Conservation (phyloP, 176 grass and related monocot genomes). For the Musa troglodytarum region DNA sequence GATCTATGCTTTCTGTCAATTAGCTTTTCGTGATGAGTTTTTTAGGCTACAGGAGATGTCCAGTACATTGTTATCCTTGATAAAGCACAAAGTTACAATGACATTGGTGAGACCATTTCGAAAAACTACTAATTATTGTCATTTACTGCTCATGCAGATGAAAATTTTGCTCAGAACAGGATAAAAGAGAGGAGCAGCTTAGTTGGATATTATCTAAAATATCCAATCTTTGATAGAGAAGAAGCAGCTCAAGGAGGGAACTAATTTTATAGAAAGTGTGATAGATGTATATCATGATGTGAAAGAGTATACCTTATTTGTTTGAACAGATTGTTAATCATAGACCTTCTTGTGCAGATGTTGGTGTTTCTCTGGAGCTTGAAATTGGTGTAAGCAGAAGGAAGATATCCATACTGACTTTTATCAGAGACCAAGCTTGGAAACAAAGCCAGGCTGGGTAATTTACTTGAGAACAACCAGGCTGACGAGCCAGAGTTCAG, state of each 20-base stretch:
- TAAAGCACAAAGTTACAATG: too few species aligned
- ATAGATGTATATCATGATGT: background rate
- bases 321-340: constrained; percentile 19
- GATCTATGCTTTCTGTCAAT: too few species aligned
- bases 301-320: constrained; percentile 16
- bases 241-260: background rate
- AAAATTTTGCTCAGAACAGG: background rate
- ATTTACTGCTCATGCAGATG: background rate
- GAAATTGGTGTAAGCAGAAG: background rate
- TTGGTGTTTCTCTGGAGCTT: background rate
- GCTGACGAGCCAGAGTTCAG: constrained; percentile 20
- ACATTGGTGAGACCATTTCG: too few species aligned
- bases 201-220: background rate
- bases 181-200: background rate
- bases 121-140: background rate
- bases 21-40: too few species aligned
- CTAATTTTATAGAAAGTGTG: background rate
- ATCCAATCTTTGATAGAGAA: background rate
- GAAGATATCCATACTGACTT: background rate
- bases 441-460: constrained; percentile 16
- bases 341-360: background rate
- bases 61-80: too few species aligned
- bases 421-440: constrained; percentile 21
- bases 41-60: too few species aligned
- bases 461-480: background rate